phyloP scores from a whole-genome alignment of 768 basidiomycete species.

The Imleria badia region DNA sequence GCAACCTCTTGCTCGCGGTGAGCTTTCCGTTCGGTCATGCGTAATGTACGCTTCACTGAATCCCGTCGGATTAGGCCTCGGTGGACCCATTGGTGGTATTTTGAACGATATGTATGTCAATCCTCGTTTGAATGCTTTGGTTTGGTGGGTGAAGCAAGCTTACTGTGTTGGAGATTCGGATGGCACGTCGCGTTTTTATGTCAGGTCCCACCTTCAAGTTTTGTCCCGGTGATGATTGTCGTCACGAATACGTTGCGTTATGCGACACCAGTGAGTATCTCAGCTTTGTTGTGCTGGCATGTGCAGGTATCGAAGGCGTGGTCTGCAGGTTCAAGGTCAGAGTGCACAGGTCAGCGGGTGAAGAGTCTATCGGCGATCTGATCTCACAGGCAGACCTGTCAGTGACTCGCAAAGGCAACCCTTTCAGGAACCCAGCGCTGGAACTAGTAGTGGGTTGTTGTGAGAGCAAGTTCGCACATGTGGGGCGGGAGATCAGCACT shows the following conservation, averaged over 20 bases:
- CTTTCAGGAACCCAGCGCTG: too few relatives aligned
- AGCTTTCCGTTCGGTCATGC: background rate
- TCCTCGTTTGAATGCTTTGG: background rate
- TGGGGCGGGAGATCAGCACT: too few relatives aligned
- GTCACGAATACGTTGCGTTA: constrained; percentile 3
- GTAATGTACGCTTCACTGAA: background rate
- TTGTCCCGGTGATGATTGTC: constrained; percentile 3
- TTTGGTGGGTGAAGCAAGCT: background rate
- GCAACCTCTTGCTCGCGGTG: constrained; percentile 23
- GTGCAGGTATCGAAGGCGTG: background rate
- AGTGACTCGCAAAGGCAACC: too few relatives aligned
- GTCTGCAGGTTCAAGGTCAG: too few relatives aligned
- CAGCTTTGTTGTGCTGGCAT: background rate
- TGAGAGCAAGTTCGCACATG: too few relatives aligned
- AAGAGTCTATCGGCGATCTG: too few relatives aligned
- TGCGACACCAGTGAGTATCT: constrained; percentile 8
- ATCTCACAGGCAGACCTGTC: too few relatives aligned
- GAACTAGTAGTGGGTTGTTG: too few relatives aligned
- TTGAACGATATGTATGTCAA: constrained; percentile 10
- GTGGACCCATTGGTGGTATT: constrained; percentile 12
- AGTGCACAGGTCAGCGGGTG: too few relatives aligned
- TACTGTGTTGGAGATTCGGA: background rate
- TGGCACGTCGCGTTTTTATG: constrained; percentile 42
- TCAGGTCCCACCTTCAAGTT: constrained; percentile 9
- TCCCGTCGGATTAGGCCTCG: constrained; percentile 9